Percentiles rank a stretch among this genome's conserved stretches.
Evolutionary conservation across 257 asterid species (phyloP).

Genomic region (Paraleonurus japonicus): DNA sequence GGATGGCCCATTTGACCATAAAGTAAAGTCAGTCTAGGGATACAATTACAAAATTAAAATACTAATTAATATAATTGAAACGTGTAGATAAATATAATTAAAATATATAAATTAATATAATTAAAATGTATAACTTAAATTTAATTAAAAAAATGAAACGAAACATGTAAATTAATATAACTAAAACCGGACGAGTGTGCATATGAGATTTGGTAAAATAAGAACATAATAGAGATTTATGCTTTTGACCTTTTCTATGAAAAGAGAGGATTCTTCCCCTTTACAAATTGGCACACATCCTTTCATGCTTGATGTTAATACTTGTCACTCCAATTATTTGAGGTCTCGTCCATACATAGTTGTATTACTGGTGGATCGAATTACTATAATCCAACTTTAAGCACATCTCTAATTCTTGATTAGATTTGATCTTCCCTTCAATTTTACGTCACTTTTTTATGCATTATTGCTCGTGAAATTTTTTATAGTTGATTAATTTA

Average conservation of each 20-base stretch:
- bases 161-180: too few species aligned
- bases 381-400: constrained; percentile 17
- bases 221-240: constrained; percentile 27
- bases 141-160: too few species aligned
- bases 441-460: constrained; percentile 16
- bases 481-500: constrained; percentile 1
- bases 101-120: too few species aligned
- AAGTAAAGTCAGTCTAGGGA: too few species aligned
- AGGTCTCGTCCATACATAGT: constrained; percentile 15
- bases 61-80: too few species aligned
- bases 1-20: constrained; percentile 24
- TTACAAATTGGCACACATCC: constrained; percentile 50
- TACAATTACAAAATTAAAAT: too few species aligned
- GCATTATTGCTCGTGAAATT: constrained; percentile 28
- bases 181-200: too few species aligned
- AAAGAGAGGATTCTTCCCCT: constrained; percentile 36
- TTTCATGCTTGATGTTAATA: constrained; percentile 30
- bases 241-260: constrained; percentile 37
- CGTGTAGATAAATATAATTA: too few species aligned
- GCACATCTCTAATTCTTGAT: constrained; percentile 1
- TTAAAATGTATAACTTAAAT: too few species aligned
- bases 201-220: too few species aligned
- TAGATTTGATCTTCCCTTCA: constrained; percentile 19
- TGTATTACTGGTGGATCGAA: constrained; percentile 24
- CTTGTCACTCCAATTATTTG: constrained; percentile 28